Evolutionary conservation across 2,329 filamentous ascomycete species (phyloP), one percentile per base, ranked within the genome.

Genomic region (Macrophomina tecta): DNA sequence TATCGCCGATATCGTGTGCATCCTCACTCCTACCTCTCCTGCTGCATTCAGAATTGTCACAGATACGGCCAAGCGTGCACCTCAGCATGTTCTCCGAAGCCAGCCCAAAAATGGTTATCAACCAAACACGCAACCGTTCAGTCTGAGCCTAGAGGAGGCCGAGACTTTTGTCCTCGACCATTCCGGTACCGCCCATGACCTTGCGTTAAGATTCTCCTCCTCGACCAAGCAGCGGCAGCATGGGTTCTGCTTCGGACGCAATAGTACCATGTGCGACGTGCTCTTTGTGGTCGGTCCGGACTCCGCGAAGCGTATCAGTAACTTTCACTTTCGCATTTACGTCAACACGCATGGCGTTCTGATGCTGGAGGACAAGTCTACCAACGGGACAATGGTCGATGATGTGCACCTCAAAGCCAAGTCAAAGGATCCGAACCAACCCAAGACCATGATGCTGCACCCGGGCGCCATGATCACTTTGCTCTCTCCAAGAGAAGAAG

Each of bases 271-370:
- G 40, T 95, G 92, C 78, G 95, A 99, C 73, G 83, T 92, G 62
- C 79, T 89, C 67, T 87, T 92, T 56, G 28, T 89, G 69, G 48
- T 46, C 11, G 55, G 45, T 6, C 23, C 42, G 11, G 90, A 94
- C 70, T 86, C 86, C 0, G 82, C 87, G 63, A 90, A 87, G 76
- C 87, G 91, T 51, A 86, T 99, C 68, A 98, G 94, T 82, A 97
- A 98, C 75, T 85, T 91, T n/a, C 95, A 99, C 77, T 99, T 98
- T 77, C 90, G 93, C 64, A 97, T 99, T 69, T 97, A 91, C 75
- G 85, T 97, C 72, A 99, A 96, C 73, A 83, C 89, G n/a, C 88
- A 92, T 69, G 92, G 91, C 34, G 89, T 91, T 66, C 85, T 97
- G 70, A 97, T 99, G 93, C 82, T 98, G 12, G 90, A 97, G 77